Conservation (phyloP, 2,329 filamentous ascomycete species). For the Fusarium kyushuense region DNA sequence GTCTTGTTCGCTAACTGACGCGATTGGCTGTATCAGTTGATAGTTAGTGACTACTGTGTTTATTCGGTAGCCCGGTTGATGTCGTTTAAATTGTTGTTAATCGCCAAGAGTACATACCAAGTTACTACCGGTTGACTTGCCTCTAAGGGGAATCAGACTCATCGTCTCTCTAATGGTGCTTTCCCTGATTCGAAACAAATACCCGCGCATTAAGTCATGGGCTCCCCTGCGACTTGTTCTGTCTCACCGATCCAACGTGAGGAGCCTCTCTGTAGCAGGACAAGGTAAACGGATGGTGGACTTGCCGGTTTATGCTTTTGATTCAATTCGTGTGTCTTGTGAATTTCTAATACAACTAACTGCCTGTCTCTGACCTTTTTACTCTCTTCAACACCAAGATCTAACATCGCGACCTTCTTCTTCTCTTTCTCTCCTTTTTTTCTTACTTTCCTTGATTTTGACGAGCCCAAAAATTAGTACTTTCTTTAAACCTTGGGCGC, state of each 20-base stretch:
- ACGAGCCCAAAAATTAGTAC: not conserved
- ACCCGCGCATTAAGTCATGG: constrained; percentile 29
- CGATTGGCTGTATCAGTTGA: constrained; percentile 18
- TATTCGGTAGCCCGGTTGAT: not conserved
- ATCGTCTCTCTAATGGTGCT: constrained; percentile 5
- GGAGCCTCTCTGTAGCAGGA: constrained; percentile 13
- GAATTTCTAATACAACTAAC: constrained; percentile 2
- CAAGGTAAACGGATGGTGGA: constrained; percentile 26
- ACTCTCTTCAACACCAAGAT: constrained; percentile 7
- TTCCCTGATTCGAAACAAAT: constrained; percentile 38
- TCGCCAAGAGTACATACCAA: too few relatives aligned
- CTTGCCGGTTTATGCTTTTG: constrained; percentile 26
- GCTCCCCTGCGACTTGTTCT: constrained; percentile 34
- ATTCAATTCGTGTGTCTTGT: constrained; percentile 8
- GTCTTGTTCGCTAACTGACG: not conserved
- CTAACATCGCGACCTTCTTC: constrained; percentile 1
- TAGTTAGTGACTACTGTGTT: not conserved
- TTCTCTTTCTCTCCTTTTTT: constrained; percentile 1
- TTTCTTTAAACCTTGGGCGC: not conserved
- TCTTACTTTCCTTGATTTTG: not conserved
- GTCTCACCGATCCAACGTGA: constrained; percentile 33
- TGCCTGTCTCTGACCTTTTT: not conserved
- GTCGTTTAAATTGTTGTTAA: not conserved
- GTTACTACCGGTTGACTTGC: constrained; percentile 5
- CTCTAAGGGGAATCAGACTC: constrained; percentile 13